Evolutionary conservation across 495 filamentous ascomycete genomes (phyloP).

Genomic region (Tuber calosporum): DNA sequence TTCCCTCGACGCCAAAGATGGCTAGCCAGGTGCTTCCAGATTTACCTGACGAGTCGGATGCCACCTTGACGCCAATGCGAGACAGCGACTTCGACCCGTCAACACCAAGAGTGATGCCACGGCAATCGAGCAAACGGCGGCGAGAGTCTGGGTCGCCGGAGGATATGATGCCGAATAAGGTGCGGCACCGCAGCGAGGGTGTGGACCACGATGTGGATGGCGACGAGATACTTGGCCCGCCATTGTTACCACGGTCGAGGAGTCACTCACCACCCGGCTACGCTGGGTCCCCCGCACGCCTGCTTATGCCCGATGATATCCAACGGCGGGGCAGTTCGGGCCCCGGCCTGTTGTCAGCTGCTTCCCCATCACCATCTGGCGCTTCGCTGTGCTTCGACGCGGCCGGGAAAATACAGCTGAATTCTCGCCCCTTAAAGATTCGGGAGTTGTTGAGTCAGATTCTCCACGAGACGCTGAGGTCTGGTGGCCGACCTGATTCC

Average conservation of each 20-base stretch:
- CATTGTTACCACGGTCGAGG: constrained; percentile 24
- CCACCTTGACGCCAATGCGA: background rate
- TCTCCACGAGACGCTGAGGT: constrained; percentile 62
- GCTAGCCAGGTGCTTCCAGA: background rate
- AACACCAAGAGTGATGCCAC: constrained; percentile 11
- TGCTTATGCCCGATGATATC: constrained; percentile 12
- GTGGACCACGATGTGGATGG: constrained; percentile 24
- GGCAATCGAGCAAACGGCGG: constrained; percentile 22
- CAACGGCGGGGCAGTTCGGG: constrained; percentile 18
- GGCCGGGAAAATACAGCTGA: constrained; percentile 37
- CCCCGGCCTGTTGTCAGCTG: constrained; percentile 15
- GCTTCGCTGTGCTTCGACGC: constrained; percentile 37
- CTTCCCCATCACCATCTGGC: constrained; percentile 27
- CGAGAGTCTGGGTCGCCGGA: constrained; percentile 32
- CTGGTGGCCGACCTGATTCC: constrained; percentile 67
- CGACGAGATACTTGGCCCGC: constrained; percentile 16
- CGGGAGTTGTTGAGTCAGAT: constrained; percentile 61
- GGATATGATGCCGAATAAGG: constrained; percentile 25
- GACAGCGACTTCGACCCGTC: constrained; percentile 20
- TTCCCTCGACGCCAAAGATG: constrained; percentile 54
- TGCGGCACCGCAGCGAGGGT: constrained; percentile 28
- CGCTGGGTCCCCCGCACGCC: constrained; percentile 5
- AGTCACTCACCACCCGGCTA: constrained; percentile 13
- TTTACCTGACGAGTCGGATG: background rate
- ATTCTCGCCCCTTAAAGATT: constrained; percentile 53